Conservation (phyloP, 768 basidiomycete species). For the Pleurotus tuber-regium region DNA sequence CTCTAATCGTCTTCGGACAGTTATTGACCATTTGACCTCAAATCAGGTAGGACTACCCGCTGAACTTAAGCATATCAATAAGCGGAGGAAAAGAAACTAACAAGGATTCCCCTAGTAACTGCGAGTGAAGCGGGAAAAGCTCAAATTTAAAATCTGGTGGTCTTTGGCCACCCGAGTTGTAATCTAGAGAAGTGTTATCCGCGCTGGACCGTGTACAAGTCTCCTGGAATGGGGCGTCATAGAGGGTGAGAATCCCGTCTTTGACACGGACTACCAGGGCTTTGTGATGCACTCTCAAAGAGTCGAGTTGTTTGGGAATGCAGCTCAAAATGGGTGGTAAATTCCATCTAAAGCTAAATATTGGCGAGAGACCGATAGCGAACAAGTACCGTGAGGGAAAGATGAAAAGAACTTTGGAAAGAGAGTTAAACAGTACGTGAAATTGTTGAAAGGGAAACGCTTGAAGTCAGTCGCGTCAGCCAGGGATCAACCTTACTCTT, state of each 20-base stretch:
- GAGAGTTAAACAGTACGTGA: neutral
- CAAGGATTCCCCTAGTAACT: slow-evolving; percentile 85
- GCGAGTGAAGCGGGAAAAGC: slow-evolving; percentile 81
- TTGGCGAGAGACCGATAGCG: slow-evolving; percentile 79
- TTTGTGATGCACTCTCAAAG: slow-evolving; percentile 27
- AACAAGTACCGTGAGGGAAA: slow-evolving; percentile 18
- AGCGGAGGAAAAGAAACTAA: slow-evolving; percentile 89
- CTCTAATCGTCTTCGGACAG: slow-evolving; percentile 10
- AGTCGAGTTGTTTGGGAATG: neutral
- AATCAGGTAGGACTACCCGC: slow-evolving; percentile 81
- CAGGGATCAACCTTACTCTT: slow-evolving; percentile 47
- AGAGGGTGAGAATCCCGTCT: no score
- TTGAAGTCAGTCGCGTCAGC: slow-evolving; percentile 49
- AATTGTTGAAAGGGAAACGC: neutral
- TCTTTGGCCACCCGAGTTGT: neutral
- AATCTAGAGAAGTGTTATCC: neutral
- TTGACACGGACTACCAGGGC: slow-evolving; percentile 57
- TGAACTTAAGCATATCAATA: slow-evolving; percentile 89
- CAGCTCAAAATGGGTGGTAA: slow-evolving; percentile 49
- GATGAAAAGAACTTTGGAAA: neutral
- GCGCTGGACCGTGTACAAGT: neutral
- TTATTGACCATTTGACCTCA: slow-evolving; percentile 50
- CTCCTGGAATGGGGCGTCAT: neutral
- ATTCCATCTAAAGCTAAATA: slow-evolving; percentile 84
- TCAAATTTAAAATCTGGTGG: slow-evolving; percentile 52